These are phyloP conservation scores for Hypoxylon trugodes DNA, from an alignment of 495 filamentous ascomycete genomes.

Conservation along the genomic window DNA sequence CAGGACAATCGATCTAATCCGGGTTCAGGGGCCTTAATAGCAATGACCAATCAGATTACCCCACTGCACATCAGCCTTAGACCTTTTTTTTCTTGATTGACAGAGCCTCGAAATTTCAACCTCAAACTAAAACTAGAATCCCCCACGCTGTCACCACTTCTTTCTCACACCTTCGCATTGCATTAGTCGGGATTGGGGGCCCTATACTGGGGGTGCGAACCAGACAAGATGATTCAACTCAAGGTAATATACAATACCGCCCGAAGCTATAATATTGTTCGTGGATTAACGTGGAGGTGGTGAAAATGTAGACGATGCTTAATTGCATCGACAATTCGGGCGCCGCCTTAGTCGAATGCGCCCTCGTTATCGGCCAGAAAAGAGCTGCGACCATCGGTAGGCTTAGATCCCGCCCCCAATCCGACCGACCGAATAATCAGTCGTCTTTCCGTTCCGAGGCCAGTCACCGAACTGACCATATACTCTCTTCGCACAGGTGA, in stretches of 20 bases:
- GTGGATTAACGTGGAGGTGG: constrained; percentile 10
- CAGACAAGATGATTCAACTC: constrained; percentile 91
- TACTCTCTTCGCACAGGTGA: constrained; percentile 75
- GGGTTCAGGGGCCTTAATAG: not conserved
- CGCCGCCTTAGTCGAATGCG: constrained; percentile 96
- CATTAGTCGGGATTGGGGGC: constrained; percentile 22
- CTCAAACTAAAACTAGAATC: constrained; percentile 18
- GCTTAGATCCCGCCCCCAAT: constrained; percentile 28
- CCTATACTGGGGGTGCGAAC: constrained; percentile 34
- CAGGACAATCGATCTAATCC: constrained; percentile 11
- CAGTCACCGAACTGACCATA: not conserved
- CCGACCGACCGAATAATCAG: not conserved
- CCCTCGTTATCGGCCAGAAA: constrained; percentile 90
- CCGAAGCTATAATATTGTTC: constrained; percentile 9
- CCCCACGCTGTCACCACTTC: not conserved
- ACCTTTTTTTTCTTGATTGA: constrained; percentile 29
- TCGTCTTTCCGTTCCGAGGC: not conserved
- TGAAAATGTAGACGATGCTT: constrained; percentile 82
- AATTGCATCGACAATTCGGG: constrained; percentile 99
- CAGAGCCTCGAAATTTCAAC: constrained; percentile 40
- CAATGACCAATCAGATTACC: constrained; percentile 22
- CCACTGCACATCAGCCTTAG: constrained; percentile 22
- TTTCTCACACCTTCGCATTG: constrained; percentile 8
- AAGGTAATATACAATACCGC: constrained; percentile 70
- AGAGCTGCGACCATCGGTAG: constrained; percentile 88